These are phyloP conservation scores for Eutrema japonicum DNA, from an alignment of 345 rosid genomes.

Conservation along the genomic window DNA sequence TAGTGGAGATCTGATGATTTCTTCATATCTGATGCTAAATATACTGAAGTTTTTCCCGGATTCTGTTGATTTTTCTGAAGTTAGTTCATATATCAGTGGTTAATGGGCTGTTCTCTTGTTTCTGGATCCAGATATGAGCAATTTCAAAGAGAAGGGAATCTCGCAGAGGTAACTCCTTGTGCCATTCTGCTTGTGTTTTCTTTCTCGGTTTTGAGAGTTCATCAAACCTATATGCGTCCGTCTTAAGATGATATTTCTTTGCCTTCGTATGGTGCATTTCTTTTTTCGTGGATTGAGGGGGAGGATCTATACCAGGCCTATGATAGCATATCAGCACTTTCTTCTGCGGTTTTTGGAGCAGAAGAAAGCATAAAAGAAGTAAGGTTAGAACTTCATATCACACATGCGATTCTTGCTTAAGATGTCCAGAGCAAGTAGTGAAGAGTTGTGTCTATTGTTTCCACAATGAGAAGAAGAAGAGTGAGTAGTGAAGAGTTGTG, in stretches of 20 bases:
- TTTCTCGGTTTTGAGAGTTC: background rate
- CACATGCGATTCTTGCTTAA: constrained; percentile 6
- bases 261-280: constrained; percentile 3
- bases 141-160: constrained; percentile 75
- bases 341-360: constrained; percentile 88
- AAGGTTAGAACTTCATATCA: constrained; percentile 53
- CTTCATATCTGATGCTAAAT: too few species aligned
- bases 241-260: constrained; percentile 13
- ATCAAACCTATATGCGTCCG: background rate
- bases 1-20: background rate
- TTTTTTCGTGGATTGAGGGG: constrained; percentile 52
- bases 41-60: too few species aligned
- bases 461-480: too few species aligned
- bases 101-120: constrained; percentile 30
- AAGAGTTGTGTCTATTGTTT: too few species aligned
- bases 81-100: constrained; percentile 4
- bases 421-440: too few species aligned
- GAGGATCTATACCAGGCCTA: constrained; percentile 92
- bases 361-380: constrained; percentile 89
- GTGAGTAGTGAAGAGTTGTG: too few species aligned
- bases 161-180: constrained; percentile 63
- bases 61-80: background rate
- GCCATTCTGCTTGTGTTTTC: constrained; percentile 1
- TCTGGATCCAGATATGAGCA: constrained; percentile 62
- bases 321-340: constrained; percentile 94